phyloP scores from a whole-genome alignment of 1,284 basidiomycete species.

The Ganoderma multipileum region DNA sequence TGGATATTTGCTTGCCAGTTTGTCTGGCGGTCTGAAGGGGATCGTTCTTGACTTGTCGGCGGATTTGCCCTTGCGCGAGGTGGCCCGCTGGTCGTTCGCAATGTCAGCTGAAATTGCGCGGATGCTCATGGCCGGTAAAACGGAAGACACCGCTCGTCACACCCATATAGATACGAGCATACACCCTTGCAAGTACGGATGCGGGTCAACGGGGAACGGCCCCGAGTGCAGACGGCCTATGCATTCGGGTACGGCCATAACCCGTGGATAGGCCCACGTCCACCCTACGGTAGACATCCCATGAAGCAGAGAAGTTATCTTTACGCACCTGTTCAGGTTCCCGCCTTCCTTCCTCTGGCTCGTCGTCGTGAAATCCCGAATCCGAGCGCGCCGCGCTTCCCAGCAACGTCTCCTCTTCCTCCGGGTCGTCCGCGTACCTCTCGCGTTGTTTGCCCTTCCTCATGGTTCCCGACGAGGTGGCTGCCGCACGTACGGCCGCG shows the following conservation, averaged over 20 bases:
- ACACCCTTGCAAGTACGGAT: too few relatives aligned
- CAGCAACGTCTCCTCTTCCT: slow-evolving; percentile 61
- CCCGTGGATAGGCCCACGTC: too few relatives aligned
- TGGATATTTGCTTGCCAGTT: slow-evolving; percentile 70
- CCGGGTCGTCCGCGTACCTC: slow-evolving; percentile 64
- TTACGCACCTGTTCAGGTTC: slow-evolving; percentile 36
- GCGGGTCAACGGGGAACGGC: too few relatives aligned
- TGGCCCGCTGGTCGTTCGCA: slow-evolving; percentile 38
- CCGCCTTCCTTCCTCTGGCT: slow-evolving; percentile 31
- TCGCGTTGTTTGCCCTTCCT: slow-evolving; percentile 54
- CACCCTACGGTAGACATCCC: too few relatives aligned
- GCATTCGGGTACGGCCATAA: too few relatives aligned
- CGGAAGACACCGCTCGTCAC: neutral
- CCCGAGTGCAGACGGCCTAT: too few relatives aligned
- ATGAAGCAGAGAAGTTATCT: neutral
- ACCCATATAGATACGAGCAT: too few relatives aligned
- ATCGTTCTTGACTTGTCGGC: slow-evolving; percentile 81
- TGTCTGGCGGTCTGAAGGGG: slow-evolving; percentile 81
- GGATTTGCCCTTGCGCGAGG: slow-evolving; percentile 38
- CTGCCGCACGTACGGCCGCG: slow-evolving; percentile 45
- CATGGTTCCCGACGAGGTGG: slow-evolving; percentile 41
- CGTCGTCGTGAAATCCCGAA: slow-evolving; percentile 36
- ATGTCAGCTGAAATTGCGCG: neutral
- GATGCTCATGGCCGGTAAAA: neutral
- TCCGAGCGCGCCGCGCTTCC: slow-evolving; percentile 48